These are phyloP conservation scores for Cyamopsis tetragonoloba DNA, from an alignment of 306 rosid species.

Conservation along the genomic window DNA sequence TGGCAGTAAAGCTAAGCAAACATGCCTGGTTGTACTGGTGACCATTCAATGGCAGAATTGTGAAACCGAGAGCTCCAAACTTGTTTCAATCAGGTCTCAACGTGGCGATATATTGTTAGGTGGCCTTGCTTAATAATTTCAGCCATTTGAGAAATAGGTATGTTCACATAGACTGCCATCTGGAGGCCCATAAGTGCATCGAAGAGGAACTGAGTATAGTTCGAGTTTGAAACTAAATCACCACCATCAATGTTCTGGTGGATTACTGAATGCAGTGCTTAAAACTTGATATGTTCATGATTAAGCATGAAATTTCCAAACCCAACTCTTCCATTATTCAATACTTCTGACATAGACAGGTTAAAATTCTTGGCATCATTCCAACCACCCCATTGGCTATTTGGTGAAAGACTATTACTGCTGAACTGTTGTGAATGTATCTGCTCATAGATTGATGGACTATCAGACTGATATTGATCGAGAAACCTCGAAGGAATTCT, in stretches of 20 bases:
- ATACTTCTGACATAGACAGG: slow-evolving; percentile 33
- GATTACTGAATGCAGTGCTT: slow-evolving; percentile 19
- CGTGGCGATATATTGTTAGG: background rate
- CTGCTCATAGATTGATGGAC: slow-evolving; percentile 33
- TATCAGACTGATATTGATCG: slow-evolving; percentile 39
- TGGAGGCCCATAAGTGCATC: slow-evolving; percentile 13
- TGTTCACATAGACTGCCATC: slow-evolving; percentile 4
- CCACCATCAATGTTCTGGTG: slow-evolving; percentile 12
- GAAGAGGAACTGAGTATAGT: slow-evolving; percentile 5
- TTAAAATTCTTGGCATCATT: slow-evolving; percentile 34
- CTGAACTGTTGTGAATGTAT: slow-evolving; percentile 36
- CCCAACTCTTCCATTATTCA: slow-evolving; percentile 32
- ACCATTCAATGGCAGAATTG: slow-evolving; percentile 7
- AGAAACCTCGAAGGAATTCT: slow-evolving; percentile 33
- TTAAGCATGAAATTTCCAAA: slow-evolving; percentile 32
- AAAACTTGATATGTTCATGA: slow-evolving; percentile 36
- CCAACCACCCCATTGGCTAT: slow-evolving; percentile 40
- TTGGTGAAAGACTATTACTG: slow-evolving; percentile 28
- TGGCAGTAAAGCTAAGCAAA: slow-evolving; percentile 20
- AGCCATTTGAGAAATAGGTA: slow-evolving; percentile 6
- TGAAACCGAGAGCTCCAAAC: slow-evolving; percentile 15
- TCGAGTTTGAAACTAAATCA: slow-evolving; percentile 11
- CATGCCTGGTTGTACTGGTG: background rate
- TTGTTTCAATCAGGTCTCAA: background rate
- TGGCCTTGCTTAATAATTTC: background rate